Conservation (phyloP, 257 asterid genomes). For the Catharanthus roseus region DNA sequence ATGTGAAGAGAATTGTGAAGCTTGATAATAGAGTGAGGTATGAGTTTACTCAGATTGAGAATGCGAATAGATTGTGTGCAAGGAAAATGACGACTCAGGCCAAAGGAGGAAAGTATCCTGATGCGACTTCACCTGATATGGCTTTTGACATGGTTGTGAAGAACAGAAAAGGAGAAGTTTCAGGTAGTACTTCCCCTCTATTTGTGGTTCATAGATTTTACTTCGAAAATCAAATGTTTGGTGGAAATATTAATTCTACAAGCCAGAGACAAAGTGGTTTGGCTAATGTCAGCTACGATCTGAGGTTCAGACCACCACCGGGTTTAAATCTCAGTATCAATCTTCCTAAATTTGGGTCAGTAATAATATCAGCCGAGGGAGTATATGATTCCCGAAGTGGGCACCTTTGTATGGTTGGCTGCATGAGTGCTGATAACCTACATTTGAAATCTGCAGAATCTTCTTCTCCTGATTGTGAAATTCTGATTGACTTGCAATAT, state of each 20-base stretch:
- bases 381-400: conserved; percentile 56
- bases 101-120: conserved; percentile 52
- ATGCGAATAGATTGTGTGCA: conserved; percentile 45
- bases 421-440: conserved; percentile 48
- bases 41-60: conserved; percentile 56
- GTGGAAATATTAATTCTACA: conserved; percentile 20
- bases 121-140: conserved; percentile 57
- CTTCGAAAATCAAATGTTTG: conserved; percentile 13
- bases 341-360: conserved; percentile 27
- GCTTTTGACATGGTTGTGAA: conserved; percentile 53
- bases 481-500: conserved; percentile 56
- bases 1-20: conserved; percentile 26
- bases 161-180: conserved; percentile 41
- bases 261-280: conserved; percentile 28
- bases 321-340: conserved; percentile 48
- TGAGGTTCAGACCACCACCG: conserved; percentile 35
- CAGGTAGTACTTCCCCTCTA: conserved; percentile 63
- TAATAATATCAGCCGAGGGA: conserved; percentile 79
- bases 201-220: conserved; percentile 44
- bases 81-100: conserved; percentile 33
- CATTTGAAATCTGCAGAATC: conserved; percentile 25
- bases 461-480: conserved; percentile 56
- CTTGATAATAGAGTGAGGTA: conserved; percentile 37
- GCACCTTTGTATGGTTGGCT: conserved; percentile 83
- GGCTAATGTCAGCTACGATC: conserved; percentile 54